Evolutionary conservation across 2,329 filamentous ascomycete genomes (phyloP), one percentile per base, ranked within the genome.

Genomic region (Thelonectria blattea): DNA sequence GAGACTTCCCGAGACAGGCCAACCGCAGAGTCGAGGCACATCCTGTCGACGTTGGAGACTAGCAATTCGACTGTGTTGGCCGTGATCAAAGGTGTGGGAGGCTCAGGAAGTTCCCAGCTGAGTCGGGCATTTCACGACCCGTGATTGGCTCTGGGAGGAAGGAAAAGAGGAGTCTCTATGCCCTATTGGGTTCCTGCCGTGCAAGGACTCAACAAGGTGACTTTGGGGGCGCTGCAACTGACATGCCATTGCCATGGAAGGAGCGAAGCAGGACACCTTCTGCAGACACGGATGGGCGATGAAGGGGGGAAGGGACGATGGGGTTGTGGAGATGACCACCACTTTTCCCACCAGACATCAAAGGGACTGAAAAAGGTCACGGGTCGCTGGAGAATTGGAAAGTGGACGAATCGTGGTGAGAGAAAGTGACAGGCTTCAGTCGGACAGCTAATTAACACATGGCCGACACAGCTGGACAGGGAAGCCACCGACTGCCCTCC

Each of bases 81-180:
- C 45, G 56, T 53, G 56, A 45, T n/a, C 52, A 61, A 22, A 54
- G 59, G 57, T 66, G 60, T 67, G 54, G 64, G 53, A 56, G 34
- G 52, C 58, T 62, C 60, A 43, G 60, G 60, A 62, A 64, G 58
- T 54, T 34, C 62, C 55, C 67, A 69, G 67, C 67, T 69, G 67
- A 69, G 66, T 54, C 58, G 52, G 43, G 20, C 45, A 43, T 10
- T 58, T 14, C 7, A 20, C 18, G 58, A 30, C 49, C 61, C 56
- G 47, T 67, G 67, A 68, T 69, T 69, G 67, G 67, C 10, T n/a
- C 3, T 8, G 9, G 7, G 14, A 7, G 10, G 42, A 49, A 39
- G 27, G 58, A 49, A 58, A 50, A 56, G 39, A 65, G 64, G 58
- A 32, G 14, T 7, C 50, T 32, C 67, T 52, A 65, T 70, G 34